Conservation (phyloP, 2,329 filamentous ascomycete genomes). For the Phoma sp. region DNA sequence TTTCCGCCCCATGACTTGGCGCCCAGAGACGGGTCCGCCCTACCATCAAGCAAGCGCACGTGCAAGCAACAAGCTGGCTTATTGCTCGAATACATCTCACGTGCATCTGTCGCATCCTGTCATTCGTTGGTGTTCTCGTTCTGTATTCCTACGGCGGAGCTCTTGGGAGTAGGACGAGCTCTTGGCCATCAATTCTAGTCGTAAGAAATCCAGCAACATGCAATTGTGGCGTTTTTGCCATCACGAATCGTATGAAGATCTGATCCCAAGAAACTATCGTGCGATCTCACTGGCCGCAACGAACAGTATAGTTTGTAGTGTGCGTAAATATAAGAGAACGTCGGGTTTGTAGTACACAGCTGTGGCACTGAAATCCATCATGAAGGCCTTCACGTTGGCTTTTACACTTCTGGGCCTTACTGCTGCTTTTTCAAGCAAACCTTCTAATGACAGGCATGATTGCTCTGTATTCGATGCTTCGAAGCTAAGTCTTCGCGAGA, state of each 20-base stretch:
- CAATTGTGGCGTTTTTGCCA: background rate
- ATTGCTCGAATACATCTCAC: background rate
- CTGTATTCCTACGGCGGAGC: background rate
- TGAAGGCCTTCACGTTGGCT: background rate
- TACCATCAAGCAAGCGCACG: background rate
- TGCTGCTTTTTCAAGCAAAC: background rate
- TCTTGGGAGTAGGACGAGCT: background rate
- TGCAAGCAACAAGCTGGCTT: background rate
- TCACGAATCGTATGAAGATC: background rate
- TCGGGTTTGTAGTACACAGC: background rate
- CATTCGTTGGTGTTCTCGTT: background rate
- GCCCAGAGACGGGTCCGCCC: background rate
- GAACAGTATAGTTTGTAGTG: too few relatives aligned
- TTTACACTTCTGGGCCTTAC: background rate
- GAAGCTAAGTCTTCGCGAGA: constrained; percentile 7
- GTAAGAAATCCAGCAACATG: background rate
- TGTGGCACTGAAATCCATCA: background rate
- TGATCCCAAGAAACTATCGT: background rate
- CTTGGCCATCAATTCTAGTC: background rate
- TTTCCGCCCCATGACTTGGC: background rate
- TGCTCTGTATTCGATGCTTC: constrained; percentile 4
- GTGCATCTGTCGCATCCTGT: background rate
- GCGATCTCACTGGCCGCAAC: background rate
- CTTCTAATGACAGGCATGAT: background rate
- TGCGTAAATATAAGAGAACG: background rate